These are phyloP conservation scores for Cryptococcus jaspeensis DNA, from an alignment of 1,284 basidiomycete genomes.

Conservation along the genomic window DNA sequence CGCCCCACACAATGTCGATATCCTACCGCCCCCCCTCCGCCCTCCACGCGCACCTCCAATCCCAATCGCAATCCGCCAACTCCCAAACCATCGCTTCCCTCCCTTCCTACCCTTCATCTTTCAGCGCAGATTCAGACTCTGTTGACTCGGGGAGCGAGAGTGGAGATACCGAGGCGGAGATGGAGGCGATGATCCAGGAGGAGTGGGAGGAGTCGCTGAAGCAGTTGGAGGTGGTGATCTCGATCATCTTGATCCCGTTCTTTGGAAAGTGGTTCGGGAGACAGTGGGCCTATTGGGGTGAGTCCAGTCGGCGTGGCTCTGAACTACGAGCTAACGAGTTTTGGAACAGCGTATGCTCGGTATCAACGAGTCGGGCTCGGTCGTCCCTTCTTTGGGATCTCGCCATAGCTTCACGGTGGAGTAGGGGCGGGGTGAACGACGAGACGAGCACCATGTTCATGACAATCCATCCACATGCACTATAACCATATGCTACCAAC, in stretches of 20 bases:
- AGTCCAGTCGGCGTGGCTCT: slow-evolving; percentile 38
- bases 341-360: slow-evolving; percentile 3
- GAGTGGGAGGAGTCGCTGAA: slow-evolving; percentile 89
- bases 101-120: slow-evolving; percentile 53
- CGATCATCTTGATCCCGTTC: slow-evolving; percentile 77
- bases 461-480: slow-evolving; percentile 1
- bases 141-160: slow-evolving; percentile 55
- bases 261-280: slow-evolving; percentile 85
- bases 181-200: slow-evolving; percentile 68
- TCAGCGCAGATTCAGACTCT: slow-evolving; percentile 51
- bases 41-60: neutral
- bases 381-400: slow-evolving; percentile 5
- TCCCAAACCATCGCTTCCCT: slow-evolving; percentile 14
- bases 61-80: slow-evolving; percentile 6
- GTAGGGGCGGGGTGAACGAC: neutral
- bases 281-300: slow-evolving; percentile 80
- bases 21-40: slow-evolving; percentile 24
- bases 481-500: neutral
- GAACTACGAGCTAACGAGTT: neutral
- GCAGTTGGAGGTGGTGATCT: slow-evolving; percentile 76
- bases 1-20: slow-evolving; percentile 32
- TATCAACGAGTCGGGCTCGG: slow-evolving; percentile 6
- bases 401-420: neutral
- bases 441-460: neutral
- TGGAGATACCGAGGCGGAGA: slow-evolving; percentile 58